A percentile compares a stretch with the other conserved stretches of the same genome.
Evolutionary conservation across 768 basidiomycete species (phyloP).

Genomic region (Mycena rebaudengoi): DNA sequence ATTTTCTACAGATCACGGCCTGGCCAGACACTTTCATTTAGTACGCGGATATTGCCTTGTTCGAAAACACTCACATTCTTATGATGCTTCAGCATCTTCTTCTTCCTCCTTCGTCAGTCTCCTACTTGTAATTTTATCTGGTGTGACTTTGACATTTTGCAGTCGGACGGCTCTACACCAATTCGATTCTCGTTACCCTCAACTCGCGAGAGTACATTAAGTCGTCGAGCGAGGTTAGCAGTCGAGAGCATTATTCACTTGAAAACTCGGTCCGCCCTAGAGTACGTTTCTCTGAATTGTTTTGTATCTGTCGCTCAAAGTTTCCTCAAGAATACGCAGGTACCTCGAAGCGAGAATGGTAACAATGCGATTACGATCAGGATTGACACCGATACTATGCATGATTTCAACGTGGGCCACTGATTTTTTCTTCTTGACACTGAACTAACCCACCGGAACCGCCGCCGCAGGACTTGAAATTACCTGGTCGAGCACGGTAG

Average conservation of each 20-base stretch:
- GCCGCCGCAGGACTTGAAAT: neutral
- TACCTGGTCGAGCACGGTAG: no score
- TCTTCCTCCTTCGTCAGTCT: conserved; percentile 21
- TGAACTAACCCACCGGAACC: neutral
- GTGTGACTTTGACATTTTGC: neutral
- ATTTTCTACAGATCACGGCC: conserved; percentile 10
- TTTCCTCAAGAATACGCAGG: neutral
- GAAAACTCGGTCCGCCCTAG: conserved; percentile 11
- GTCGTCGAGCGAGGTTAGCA: neutral
- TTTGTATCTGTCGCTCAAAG: neutral
- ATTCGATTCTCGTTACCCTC: conserved; percentile 24
- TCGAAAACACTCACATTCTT: neutral
- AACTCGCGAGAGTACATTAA: conserved; percentile 25
- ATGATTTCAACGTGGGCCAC: conserved; percentile 11
- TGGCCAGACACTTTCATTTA: conserved; percentile 24
- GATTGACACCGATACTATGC: conserved; percentile 24
- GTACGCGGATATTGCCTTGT: neutral
- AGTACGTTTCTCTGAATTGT: neutral
- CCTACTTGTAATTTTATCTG: neutral
- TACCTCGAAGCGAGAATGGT: neutral
- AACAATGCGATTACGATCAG: conserved; percentile 18
- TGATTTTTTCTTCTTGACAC: neutral
- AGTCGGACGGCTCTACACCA: conserved; percentile 21
- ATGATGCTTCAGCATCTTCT: conserved; percentile 17
- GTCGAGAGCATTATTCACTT: conserved; percentile 19